phyloP scores from a whole-genome alignment of 2,329 filamentous ascomycete species.

The Calonectria multiphialidica region DNA sequence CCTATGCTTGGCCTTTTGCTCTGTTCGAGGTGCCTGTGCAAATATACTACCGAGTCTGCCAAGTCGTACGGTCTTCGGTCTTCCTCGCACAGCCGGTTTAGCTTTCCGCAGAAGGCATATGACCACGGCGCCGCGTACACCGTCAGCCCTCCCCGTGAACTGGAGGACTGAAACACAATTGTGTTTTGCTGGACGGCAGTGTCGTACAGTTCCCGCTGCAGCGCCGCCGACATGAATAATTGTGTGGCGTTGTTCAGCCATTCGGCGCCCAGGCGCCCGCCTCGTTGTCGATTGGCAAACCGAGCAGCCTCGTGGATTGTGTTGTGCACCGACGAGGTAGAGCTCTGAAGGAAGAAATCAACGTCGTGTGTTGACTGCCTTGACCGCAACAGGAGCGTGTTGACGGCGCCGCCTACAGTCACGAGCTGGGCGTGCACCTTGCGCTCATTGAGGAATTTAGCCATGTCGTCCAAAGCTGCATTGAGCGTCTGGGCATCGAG shows the following conservation, averaged over 20 bases:
- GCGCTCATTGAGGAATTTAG: background rate
- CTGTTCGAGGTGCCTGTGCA: background rate
- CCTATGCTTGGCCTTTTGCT: background rate
- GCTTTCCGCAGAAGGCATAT: background rate
- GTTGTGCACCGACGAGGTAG: background rate
- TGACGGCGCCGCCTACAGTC: background rate
- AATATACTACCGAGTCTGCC: background rate
- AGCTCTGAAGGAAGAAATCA: background rate
- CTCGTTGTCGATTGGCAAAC: background rate
- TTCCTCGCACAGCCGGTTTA: background rate
- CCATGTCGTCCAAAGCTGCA: background rate
- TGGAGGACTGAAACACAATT: background rate
- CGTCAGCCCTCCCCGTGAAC: background rate
- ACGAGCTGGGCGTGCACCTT: background rate
- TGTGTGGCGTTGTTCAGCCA: background rate
- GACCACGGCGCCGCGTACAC: background rate
- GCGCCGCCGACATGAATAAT: background rate
- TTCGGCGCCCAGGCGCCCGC: background rate
- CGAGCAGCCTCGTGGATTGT: background rate
- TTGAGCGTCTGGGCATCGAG: background rate
- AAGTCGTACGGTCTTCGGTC: background rate
- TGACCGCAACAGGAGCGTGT: background rate
- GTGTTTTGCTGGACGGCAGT: background rate
- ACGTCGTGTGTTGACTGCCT: background rate
- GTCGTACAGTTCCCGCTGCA: background rate